These are phyloP conservation scores for Echium plantagineum DNA, from an alignment of 257 asterid species.

Conservation along the genomic window DNA sequence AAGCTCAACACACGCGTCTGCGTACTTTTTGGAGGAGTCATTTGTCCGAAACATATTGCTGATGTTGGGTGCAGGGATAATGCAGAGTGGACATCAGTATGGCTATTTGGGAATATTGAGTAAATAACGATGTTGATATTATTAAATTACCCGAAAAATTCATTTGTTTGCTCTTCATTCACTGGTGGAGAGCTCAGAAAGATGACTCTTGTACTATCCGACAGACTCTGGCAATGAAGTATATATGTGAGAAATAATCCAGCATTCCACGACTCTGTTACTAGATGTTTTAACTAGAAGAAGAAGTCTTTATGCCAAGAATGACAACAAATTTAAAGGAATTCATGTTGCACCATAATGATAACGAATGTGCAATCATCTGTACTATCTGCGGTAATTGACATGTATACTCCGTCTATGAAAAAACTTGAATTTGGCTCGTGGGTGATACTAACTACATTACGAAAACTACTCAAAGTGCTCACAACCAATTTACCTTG, in stretches of 20 bases:
- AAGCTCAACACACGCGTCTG: slow-evolving; percentile 56
- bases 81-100: not conserved
- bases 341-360: too few species aligned
- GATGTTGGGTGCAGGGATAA: not conserved
- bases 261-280: not conserved
- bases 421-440: not conserved
- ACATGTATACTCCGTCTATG: not conserved
- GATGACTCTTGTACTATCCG: slow-evolving; percentile 49
- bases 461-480: not conserved
- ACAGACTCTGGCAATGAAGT: slow-evolving; percentile 42
- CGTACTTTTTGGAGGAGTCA: slow-evolving; percentile 40
- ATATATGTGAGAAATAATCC: not conserved
- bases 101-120: not conserved
- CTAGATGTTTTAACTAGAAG: not conserved
- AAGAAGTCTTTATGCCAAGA: not conserved
- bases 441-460: not conserved
- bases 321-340: too few species aligned
- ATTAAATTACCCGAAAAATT: slow-evolving; percentile 24
- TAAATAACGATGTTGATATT: not conserved
- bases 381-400: too few species aligned
- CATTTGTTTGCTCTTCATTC: slow-evolving; percentile 39
- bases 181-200: slow-evolving; percentile 70
- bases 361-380: not conserved
- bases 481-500: slow-evolving; percentile 12
- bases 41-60: slow-evolving; percentile 28